Conservation (phyloP, 176 grass and related monocot species). For the Cenchrus americanus region DNA sequence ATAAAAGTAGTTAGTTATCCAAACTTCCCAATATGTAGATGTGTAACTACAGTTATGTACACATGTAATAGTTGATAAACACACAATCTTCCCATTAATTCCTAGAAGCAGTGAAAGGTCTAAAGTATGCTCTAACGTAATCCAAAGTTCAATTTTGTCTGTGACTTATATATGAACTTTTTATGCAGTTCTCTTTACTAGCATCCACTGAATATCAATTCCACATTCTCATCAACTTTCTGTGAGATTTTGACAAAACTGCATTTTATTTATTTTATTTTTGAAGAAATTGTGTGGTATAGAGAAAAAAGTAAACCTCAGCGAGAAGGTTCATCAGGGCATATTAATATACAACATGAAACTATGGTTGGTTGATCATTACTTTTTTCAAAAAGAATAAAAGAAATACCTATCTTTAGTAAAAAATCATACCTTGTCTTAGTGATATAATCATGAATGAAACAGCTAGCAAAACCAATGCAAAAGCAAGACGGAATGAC, state of each 20-base stretch:
- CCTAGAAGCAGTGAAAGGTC: neutral
- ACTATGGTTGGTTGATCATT: neutral
- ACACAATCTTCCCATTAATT: neutral
- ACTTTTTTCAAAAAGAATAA: neutral
- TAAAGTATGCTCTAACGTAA: neutral
- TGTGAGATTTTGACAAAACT: too few relatives aligned
- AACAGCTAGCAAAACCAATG: slow-evolving; percentile 63
- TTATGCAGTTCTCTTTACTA: neutral
- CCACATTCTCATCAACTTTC: neutral
- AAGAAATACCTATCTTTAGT: neutral
- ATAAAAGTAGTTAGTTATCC: neutral
- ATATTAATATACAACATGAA: neutral
- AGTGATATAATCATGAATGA: slow-evolving; percentile 77
- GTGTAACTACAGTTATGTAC: neutral
- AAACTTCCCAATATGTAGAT: neutral
- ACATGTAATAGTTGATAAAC: neutral
- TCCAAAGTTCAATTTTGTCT: neutral
- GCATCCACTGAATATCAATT: neutral
- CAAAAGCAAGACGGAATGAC: slow-evolving; percentile 80
- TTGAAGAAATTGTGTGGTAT: neutral
- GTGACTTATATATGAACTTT: neutral
- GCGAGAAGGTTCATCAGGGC: neutral
- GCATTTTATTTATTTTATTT: neutral
- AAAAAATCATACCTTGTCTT: slow-evolving; percentile 62
- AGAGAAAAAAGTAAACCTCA: neutral